These are phyloP conservation scores for Cavenderia fasciculata DNA, from an alignment of 78 protist genomes.

Conservation along the genomic window DNA sequence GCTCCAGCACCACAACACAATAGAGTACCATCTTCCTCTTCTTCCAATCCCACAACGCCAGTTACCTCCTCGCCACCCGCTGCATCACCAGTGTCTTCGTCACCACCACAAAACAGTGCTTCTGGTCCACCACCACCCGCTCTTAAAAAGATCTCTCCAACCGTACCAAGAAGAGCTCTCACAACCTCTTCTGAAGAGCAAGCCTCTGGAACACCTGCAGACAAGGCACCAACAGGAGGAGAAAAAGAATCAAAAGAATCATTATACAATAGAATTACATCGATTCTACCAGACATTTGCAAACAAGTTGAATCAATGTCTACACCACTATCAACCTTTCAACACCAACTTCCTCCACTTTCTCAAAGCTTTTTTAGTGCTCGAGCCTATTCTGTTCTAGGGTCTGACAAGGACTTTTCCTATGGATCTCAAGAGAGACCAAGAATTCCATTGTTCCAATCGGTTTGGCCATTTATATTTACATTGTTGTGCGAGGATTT, in stretches of 20 bases:
- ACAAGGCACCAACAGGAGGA: not conserved
- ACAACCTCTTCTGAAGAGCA: not conserved
- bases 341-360: slow-evolving; percentile 35
- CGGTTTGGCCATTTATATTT: slow-evolving; percentile 61
- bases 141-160: not conserved
- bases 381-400: slow-evolving; percentile 20
- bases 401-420: slow-evolving; percentile 32
- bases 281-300: too few relatives aligned
- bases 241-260: slow-evolving; percentile 7
- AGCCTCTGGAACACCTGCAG: not conserved
- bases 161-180: not conserved
- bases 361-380: slow-evolving; percentile 15
- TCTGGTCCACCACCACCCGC: slow-evolving; percentile 10
- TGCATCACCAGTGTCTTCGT: slow-evolving; percentile 4
- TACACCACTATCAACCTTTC: slow-evolving; percentile 4
- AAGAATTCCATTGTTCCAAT: slow-evolving; percentile 61
- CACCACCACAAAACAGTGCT: slow-evolving; percentile 31
- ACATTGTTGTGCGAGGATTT: slow-evolving; percentile 27
- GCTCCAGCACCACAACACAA: too few relatives aligned
- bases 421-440: not conserved
- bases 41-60: slow-evolving; percentile 1
- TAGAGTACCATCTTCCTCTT: too few relatives aligned
- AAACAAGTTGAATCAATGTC: not conserved
- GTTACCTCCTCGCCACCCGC: not conserved
- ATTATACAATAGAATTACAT: not conserved